phyloP scores from a whole-genome alignment of 2,329 filamentous ascomycete species.

The Metarhizium robertsii region DNA sequence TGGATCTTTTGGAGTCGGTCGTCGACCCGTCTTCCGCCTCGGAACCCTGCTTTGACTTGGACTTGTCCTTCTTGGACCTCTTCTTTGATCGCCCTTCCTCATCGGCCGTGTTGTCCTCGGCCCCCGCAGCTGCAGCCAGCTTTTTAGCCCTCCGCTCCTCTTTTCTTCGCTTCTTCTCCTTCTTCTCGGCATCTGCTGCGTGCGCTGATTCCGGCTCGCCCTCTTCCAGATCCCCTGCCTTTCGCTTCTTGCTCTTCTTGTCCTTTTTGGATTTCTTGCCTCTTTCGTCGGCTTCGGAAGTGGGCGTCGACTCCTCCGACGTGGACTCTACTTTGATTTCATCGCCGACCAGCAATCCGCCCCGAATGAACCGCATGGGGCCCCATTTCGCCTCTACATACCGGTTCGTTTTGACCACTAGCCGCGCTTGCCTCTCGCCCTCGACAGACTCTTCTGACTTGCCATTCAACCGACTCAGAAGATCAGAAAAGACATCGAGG shows the following conservation, averaged over 20 bases:
- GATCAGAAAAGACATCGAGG: constrained; percentile 74
- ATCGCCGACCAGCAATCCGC: constrained; percentile 60
- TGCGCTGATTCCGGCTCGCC: constrained; percentile 5
- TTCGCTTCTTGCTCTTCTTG: constrained; percentile 42
- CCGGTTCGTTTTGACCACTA: constrained; percentile 61
- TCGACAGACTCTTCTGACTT: constrained; percentile 66
- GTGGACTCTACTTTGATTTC: constrained; percentile 34
- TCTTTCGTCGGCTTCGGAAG: constrained; percentile 12
- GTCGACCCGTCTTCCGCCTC: constrained; percentile 11
- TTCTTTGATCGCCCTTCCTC: constrained; percentile 29
- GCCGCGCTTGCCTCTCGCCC: constrained; percentile 57
- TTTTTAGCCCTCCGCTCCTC: constrained; percentile 27
- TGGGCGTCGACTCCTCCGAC: constrained; percentile 7
- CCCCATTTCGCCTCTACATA: constrained; percentile 73
- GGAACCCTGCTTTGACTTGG: constrained; percentile 12
- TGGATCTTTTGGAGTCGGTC: constrained; percentile 24
- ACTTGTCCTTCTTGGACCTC: constrained; percentile 18
- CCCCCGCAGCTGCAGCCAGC: constrained; percentile 4
- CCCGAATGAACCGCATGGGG: constrained; percentile 74
- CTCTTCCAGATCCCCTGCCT: constrained; percentile 29
- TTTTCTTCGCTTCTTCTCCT: constrained; percentile 27
- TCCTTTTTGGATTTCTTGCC: constrained; percentile 26
- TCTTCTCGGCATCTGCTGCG: constrained; percentile 15
- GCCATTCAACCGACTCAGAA: constrained; percentile 84
- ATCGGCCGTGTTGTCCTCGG: constrained; percentile 11